Conservation (phyloP, 306 rosid species). For the Rosa multiflora region DNA sequence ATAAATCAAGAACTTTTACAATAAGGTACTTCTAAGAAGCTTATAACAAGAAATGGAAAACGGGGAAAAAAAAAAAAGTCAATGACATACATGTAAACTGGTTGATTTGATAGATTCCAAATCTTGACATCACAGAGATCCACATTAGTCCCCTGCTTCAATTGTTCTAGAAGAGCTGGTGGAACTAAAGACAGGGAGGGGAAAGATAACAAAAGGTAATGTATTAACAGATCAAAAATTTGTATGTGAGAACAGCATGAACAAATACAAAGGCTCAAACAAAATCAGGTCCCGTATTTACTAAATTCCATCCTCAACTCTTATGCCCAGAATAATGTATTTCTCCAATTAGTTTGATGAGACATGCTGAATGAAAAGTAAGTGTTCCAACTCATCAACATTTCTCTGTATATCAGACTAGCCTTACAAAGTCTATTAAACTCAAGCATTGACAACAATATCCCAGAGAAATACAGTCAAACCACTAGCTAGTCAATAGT, state of each 20-base stretch:
- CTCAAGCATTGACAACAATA: not conserved
- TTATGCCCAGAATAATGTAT: not conserved
- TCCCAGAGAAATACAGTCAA: not conserved
- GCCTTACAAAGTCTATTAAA: not conserved
- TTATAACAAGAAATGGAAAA: too few relatives aligned
- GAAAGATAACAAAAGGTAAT: conserved; percentile 5
- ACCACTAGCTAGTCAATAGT: not conserved
- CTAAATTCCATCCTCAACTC: not conserved
- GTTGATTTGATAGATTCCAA: not conserved
- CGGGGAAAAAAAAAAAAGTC: too few relatives aligned
- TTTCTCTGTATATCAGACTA: not conserved
- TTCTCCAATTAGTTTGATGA: not conserved
- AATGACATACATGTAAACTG: too few relatives aligned
- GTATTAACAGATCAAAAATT: conserved; percentile 24
- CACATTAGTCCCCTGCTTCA: conserved; percentile 42
- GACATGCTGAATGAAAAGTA: not conserved
- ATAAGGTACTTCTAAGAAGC: too few relatives aligned
- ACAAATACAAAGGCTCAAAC: not conserved
- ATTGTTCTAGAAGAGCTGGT: conserved; percentile 34
- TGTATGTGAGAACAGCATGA: conserved; percentile 20
- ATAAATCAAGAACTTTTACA: too few relatives aligned
- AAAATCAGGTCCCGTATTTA: not conserved
- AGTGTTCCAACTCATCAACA: not conserved
- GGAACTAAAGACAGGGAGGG: conserved; percentile 46
- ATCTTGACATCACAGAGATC: conserved; percentile 65